These are phyloP conservation scores for Clitopilus hobsonii DNA, from an alignment of 768 basidiomycete genomes.

Conservation along the genomic window DNA sequence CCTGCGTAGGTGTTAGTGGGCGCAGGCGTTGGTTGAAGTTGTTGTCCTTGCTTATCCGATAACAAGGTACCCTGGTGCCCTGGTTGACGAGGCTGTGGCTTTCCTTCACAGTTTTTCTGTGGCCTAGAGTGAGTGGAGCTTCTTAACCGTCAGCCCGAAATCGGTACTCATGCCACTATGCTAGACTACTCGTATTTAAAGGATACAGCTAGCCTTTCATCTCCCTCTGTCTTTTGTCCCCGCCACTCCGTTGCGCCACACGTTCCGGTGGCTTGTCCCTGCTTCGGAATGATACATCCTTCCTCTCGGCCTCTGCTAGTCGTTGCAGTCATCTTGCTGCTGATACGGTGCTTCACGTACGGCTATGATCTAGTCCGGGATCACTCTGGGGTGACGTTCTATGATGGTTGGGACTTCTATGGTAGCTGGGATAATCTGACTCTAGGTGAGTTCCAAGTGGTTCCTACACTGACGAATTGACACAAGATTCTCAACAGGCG, in stretches of 20 bases:
- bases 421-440: slow-evolving; percentile 44
- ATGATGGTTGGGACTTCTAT: slow-evolving; percentile 53
- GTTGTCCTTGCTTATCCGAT: too few species aligned
- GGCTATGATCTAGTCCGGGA: slow-evolving; percentile 26
- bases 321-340: not conserved
- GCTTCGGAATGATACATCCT: not conserved
- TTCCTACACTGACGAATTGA: not conserved
- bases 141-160: too few species aligned
- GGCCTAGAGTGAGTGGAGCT: not conserved
- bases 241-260: not conserved
- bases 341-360: not conserved
- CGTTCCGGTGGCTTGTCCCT: too few species aligned
- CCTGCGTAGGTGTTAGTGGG: not conserved
- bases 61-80: too few species aligned
- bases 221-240: not conserved
- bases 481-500: slow-evolving; percentile 32
- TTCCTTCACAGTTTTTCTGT: too few species aligned
- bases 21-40: not conserved
- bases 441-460: slow-evolving; percentile 22
- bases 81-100: too few species aligned
- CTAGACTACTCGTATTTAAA: not conserved
- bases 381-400: slow-evolving; percentile 47
- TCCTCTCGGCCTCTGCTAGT: not conserved
- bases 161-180: too few species aligned
- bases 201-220: not conserved